These are phyloP conservation scores for Dentipellis fragilis DNA, from an alignment of 768 basidiomycete species.

Conservation along the genomic window DNA sequence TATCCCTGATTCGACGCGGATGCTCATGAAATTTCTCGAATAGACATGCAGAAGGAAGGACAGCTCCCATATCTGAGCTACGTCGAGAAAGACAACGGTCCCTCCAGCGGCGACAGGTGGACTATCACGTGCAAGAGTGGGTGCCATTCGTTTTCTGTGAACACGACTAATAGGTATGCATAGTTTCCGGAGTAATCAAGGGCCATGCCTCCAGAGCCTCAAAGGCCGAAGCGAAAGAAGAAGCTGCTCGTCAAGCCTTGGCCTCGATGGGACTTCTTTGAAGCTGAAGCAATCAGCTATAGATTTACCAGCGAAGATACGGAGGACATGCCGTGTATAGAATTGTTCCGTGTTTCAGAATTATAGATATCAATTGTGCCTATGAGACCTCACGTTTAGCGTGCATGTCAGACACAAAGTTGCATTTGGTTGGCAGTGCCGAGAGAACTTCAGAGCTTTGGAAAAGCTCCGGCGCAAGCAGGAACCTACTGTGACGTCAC, in stretches of 20 bases:
- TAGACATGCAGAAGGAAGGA: slow-evolving; percentile 6
- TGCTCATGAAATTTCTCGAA: not conserved
- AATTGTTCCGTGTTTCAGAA: too few species aligned
- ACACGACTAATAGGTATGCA: not conserved
- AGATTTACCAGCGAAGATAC: too few species aligned
- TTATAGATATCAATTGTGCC: too few species aligned
- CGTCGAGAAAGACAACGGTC: slow-evolving; percentile 5
- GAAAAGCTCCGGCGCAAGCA: too few species aligned
- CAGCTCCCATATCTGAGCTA: slow-evolving; percentile 1
- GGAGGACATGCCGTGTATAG: too few species aligned
- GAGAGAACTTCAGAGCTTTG: not conserved
- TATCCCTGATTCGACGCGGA: not conserved
- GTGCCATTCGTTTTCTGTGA: slow-evolving; percentile 10
- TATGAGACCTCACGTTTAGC: not conserved
- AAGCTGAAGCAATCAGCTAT: not conserved
- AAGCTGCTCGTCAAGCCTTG: slow-evolving; percentile 22
- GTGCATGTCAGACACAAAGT: not conserved
- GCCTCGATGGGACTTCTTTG: slow-evolving; percentile 9
- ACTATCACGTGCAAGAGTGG: slow-evolving; percentile 6
- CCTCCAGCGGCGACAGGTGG: slow-evolving; percentile 6
- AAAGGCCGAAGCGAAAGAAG: slow-evolving; percentile 29
- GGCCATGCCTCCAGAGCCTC: slow-evolving; percentile 35
- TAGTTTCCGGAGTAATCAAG: slow-evolving; percentile 19
- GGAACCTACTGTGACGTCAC: too few species aligned
- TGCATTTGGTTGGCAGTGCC: too few species aligned